phyloP scores from a whole-genome alignment of 306 rosid species.

The Mimosa pudica region DNA sequence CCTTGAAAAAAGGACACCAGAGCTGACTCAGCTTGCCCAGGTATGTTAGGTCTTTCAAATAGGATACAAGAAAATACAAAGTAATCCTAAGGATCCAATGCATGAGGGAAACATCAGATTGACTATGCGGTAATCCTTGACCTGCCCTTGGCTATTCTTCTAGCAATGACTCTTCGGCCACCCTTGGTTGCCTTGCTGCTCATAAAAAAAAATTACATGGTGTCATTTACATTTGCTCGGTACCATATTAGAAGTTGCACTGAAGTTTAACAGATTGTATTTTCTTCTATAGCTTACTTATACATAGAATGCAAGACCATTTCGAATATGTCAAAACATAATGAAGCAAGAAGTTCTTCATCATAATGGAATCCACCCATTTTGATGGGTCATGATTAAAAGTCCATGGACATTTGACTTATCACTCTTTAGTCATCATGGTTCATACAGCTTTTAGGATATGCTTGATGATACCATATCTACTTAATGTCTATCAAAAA shows the following conservation, averaged over 20 bases:
- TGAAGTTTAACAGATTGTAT: conserved; percentile 8
- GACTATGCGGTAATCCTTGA: conserved; percentile 83
- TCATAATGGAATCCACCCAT: conserved; percentile 18
- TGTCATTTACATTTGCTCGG: conserved; percentile 8
- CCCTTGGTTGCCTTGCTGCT: conserved; percentile 95
- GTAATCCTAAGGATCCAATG: conserved; percentile 29
- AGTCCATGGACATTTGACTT: neutral
- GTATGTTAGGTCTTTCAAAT: conserved; percentile 4
- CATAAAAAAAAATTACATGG: conserved; percentile 35
- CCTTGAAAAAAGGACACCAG: neutral
- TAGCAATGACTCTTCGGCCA: conserved; percentile 86
- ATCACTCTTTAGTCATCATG: neutral
- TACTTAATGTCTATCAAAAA: neutral
- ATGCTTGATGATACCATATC: conserved; percentile 22
- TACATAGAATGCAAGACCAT: neutral
- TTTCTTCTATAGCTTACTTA: neutral
- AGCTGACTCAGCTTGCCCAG: conserved; percentile 17
- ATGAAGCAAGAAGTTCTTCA: conserved; percentile 9
- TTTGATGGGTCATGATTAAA: conserved; percentile 19
- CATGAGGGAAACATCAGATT: conserved; percentile 6
- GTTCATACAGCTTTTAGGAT: conserved; percentile 3
- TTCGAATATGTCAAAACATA: neutral
- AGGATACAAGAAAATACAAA: conserved; percentile 28
- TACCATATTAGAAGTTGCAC: conserved; percentile 29
- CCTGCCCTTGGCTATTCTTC: conserved; percentile 90